Evolutionary conservation across 2,329 filamentous ascomycete species (phyloP).

Genomic region (Trichoderma pleuroti): DNA sequence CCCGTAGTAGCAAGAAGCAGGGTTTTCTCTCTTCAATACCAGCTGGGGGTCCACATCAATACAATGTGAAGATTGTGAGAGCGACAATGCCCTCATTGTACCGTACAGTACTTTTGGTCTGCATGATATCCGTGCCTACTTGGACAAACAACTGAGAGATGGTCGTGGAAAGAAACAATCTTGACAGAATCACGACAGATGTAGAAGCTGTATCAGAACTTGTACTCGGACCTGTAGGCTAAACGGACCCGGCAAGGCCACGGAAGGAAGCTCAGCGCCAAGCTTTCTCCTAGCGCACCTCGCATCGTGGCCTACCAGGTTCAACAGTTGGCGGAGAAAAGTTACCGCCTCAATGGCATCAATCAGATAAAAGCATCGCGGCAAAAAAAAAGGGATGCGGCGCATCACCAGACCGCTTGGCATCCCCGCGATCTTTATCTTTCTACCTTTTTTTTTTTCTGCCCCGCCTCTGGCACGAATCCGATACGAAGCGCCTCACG

Average conservation of each 20-base stretch:
- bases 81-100: neutral
- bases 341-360: conserved; percentile 1
- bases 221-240: neutral
- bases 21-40: neutral
- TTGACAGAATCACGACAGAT: neutral
- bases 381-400: neutral
- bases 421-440: conserved; percentile 17
- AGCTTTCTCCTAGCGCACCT: conserved; percentile 17
- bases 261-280: conserved; percentile 8
- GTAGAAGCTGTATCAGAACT: neutral
- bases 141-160: neutral
- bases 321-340: neutral
- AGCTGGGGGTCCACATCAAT: neutral
- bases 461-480: neutral
- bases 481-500: neutral
- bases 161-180: neutral
- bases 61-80: neutral
- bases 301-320: conserved; percentile 16
- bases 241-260: neutral
- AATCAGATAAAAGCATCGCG: neutral
- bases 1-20: neutral
- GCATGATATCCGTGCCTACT: neutral
- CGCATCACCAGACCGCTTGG: conserved; percentile 4
- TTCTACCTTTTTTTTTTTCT: neutral
- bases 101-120: neutral